Conservation (phyloP, 148 eudicot species). For the Rhododendron simsii region DNA sequence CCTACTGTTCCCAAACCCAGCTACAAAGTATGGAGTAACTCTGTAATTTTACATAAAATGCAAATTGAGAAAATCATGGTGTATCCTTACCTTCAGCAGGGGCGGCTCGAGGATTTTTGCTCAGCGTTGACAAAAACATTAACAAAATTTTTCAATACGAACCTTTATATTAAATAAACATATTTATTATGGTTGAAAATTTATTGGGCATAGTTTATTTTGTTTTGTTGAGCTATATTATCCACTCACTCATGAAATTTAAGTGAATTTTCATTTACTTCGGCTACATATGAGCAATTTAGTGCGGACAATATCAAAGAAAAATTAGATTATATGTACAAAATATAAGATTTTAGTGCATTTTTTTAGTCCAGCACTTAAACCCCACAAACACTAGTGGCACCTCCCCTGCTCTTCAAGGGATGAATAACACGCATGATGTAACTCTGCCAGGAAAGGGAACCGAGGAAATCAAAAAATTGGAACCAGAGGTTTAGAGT, state of each 20-base stretch:
- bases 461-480: neutral
- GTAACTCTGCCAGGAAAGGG: neutral
- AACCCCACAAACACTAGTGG: neutral
- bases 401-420: neutral
- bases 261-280: neutral
- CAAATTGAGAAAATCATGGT: constrained; percentile 2
- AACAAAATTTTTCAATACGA: no score
- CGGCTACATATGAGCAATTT: neutral
- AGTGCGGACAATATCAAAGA: neutral
- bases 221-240: neutral
- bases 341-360: neutral
- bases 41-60: neutral
- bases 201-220: neutral
- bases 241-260: no score
- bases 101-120: neutral
- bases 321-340: neutral
- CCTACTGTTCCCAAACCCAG: neutral
- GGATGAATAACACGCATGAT: neutral
- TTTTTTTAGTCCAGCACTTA: neutral
- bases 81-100: neutral
- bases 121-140: neutral
- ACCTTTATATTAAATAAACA: neutral
- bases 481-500: neutral
- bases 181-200: neutral
- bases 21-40: neutral